Base-by-base conservation (phyloP, 164 flowering plant genomes). In the Warburgia ugandensis region DNA sequence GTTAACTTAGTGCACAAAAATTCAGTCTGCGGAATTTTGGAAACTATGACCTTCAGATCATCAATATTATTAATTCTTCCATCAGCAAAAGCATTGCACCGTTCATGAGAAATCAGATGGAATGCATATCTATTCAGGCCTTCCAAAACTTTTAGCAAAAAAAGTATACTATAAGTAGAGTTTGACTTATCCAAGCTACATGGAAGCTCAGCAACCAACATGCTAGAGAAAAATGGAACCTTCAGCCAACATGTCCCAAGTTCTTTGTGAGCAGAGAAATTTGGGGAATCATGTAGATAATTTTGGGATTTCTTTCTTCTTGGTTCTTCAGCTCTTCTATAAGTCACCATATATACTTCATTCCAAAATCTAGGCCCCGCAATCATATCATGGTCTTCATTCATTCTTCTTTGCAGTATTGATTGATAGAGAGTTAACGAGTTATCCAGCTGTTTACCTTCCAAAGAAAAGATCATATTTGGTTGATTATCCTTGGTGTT, bases 1-100 rank as follows among this genome's bases (percentile, higher is more conserved):
- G 97, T 79, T 60, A 94, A 54, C 61, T 77, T 94, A 59, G 50
- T 66, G 70, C 62, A 80, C 21, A 83, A 74, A 67, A 94, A 89
- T 67, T 94, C 97, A 57, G 48, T 61, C 43, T 72, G 83, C 40
- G 81, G 66, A 40, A 89, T 50, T 37, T 55, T 50, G 52, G 62
- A 50, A 58, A 66, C 58, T 39, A 38, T 4, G 23, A 71, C 64
- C 58, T 47, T 71, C 30, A 83, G 54, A 50, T 58, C 37, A 54
- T 80, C 77, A 69, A 83, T 59, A 51, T 67, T 58, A 44, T 66
- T 62, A 16, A 63, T 47, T 55, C 54, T 74, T 13, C 87, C 94
- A 56, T 79, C 78, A 28, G 79, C 71, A 79, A 73, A 89, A 47
- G 77, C 71, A 55, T 21, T 14, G 19, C 58, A 36, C 61, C 70